phyloP scores from a whole-genome alignment of 345 rosid genomes.

The Eucalyptus virginea region DNA sequence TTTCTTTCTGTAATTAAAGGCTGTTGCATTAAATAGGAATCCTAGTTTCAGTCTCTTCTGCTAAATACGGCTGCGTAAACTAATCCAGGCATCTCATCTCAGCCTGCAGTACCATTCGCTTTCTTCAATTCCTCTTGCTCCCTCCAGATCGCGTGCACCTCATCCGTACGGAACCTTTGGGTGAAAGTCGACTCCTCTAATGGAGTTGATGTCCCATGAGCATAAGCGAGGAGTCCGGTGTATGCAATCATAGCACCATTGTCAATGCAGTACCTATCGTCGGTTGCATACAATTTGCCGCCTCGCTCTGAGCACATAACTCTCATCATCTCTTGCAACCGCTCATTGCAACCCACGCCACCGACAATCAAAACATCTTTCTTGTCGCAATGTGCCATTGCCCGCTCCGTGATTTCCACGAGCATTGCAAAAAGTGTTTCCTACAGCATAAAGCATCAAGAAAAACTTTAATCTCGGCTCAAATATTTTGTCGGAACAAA shows the following conservation, averaged over 20 bases:
- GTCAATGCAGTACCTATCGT: conserved; percentile 84
- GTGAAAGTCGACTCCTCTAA: conserved; percentile 80
- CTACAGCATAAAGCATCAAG: neutral
- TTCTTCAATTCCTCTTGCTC: conserved; percentile 20
- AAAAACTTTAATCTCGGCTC: neutral
- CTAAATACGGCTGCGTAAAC: too few relatives aligned
- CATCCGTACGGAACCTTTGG: conserved; percentile 84
- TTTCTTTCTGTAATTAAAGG: too few relatives aligned
- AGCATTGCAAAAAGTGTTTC: conserved; percentile 84
- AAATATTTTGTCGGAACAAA: neutral
- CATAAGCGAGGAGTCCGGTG: conserved; percentile 79
- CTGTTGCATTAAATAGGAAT: too few relatives aligned
- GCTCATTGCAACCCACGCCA: conserved; percentile 93
- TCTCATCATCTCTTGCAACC: conserved; percentile 94
- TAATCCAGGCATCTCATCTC: neutral
- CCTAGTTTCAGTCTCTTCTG: too few relatives aligned
- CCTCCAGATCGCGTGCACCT: conserved; percentile 90
- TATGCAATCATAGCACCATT: conserved; percentile 99
- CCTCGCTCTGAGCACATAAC: conserved; percentile 83
- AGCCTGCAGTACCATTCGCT: neutral
- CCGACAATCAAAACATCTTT: conserved; percentile 90
- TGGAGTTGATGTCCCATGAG: conserved; percentile 51
- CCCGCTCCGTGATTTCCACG: conserved; percentile 92
- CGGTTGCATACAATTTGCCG: conserved; percentile 79
- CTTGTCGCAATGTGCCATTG: conserved; percentile 95